Evolutionary conservation across 768 basidiomycete genomes (phyloP).

Genomic region (Guyanaporus albipodus): DNA sequence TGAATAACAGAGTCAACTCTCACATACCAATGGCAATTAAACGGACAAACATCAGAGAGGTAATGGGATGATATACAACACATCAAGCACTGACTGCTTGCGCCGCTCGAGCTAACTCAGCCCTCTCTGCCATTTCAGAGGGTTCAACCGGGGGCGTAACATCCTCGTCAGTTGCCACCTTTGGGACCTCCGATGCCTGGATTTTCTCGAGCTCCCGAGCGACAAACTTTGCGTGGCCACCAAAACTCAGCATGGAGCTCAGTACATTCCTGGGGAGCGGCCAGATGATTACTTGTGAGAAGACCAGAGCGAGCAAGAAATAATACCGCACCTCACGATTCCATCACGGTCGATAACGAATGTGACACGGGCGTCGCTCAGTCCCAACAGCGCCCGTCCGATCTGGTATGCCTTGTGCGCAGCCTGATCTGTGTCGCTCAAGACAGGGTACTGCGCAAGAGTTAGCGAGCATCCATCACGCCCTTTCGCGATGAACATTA

Average conservation of each 20-base stretch:
- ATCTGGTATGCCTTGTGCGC: slow-evolving; percentile 62
- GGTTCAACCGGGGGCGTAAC: slow-evolving; percentile 3
- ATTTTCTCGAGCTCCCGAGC: slow-evolving; percentile 60
- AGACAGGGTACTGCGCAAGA: slow-evolving; percentile 60
- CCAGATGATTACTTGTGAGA: slow-evolving; percentile 3
- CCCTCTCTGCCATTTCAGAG: slow-evolving; percentile 7
- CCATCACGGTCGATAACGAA: slow-evolving; percentile 75
- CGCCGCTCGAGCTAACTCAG: slow-evolving; percentile 22
- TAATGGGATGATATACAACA: not conserved
- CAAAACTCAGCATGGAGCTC: slow-evolving; percentile 58
- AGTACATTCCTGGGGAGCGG: slow-evolving; percentile 45
- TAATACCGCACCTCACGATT: slow-evolving; percentile 48
- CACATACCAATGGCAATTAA: too few species aligned
- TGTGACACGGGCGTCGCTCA: slow-evolving; percentile 63
- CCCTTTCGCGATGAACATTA: slow-evolving; percentile 29
- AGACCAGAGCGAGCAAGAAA: not conserved
- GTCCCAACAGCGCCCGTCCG: slow-evolving; percentile 64
- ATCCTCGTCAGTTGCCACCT: not conserved
- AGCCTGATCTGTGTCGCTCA: slow-evolving; percentile 65
- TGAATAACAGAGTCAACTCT: too few species aligned
- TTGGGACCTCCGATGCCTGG: slow-evolving; percentile 8
- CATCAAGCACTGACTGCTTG: slow-evolving; percentile 18
- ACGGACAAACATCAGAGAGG: not conserved
- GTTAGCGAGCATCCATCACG: not conserved
- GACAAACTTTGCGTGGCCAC: slow-evolving; percentile 68